phyloP scores from a whole-genome alignment of 108 stramenopile species.

The Stephanodiscus triporus region DNA sequence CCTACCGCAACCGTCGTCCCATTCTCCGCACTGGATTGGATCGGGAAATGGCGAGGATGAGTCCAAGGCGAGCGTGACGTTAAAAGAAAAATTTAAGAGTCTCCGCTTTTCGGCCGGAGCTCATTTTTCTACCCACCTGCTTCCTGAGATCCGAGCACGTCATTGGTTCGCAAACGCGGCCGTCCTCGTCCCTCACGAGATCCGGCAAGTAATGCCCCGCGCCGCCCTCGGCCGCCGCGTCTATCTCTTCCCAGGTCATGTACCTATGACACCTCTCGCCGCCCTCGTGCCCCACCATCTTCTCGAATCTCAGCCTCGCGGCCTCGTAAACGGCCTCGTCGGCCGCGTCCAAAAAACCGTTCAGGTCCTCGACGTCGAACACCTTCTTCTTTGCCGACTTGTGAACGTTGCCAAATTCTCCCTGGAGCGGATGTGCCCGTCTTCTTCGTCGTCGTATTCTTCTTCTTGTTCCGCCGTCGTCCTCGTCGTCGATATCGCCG shows the following conservation, averaged over 20 bases:
- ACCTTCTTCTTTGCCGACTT: conserved; percentile 29
- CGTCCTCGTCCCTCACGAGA: conserved; percentile 24
- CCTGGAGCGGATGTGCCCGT: conserved; percentile 43
- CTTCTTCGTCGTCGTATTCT: background rate
- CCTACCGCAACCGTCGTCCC: conserved; percentile 50
- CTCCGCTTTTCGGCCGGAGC: too few species aligned
- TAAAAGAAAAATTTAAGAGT: too few species aligned
- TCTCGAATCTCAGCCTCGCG: conserved; percentile 41
- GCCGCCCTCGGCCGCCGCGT: background rate
- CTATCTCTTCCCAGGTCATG: conserved; percentile 41
- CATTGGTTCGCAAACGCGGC: conserved; percentile 42
- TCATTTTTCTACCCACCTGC: conserved; percentile 30
- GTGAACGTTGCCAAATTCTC: conserved; percentile 54
- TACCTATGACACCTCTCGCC: conserved; percentile 43
- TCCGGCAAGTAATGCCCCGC: conserved; percentile 21
- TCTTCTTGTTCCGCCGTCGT: background rate
- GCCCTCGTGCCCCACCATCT: conserved; percentile 28
- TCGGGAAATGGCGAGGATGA: background rate
- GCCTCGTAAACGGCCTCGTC: conserved; percentile 49
- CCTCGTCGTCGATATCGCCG: background rate
- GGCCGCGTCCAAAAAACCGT: conserved; percentile 52
- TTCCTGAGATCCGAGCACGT: conserved; percentile 51
- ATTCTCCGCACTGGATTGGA: conserved; percentile 40
- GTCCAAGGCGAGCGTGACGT: too few species aligned
- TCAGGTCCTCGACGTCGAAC: conserved; percentile 32